Evolutionary conservation across 1,284 basidiomycete species (phyloP).

Genomic region (Laetiporus sulphureus): DNA sequence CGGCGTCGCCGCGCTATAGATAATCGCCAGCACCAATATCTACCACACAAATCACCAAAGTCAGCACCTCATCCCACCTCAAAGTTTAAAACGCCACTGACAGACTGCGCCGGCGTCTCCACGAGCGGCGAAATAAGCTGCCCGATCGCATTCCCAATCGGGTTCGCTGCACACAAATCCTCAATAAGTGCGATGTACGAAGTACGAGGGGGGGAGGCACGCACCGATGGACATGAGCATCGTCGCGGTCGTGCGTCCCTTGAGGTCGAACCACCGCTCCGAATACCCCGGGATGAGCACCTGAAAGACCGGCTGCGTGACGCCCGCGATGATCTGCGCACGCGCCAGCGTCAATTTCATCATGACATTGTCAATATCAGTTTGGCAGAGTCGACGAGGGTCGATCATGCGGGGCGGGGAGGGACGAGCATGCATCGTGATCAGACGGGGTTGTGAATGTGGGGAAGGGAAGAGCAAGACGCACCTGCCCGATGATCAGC

Average conservation of each 20-base stretch:
- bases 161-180: constrained; percentile 20
- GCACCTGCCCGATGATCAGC: constrained; percentile 64
- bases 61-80: not conserved
- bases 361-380: no score
- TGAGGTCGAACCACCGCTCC: constrained; percentile 70
- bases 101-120: constrained; percentile 45
- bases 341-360: constrained; percentile 2
- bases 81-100: not conserved
- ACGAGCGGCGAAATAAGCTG: constrained; percentile 65
- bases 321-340: constrained; percentile 42
- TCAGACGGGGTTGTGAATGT: not conserved
- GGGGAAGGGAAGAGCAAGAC: constrained; percentile 6
- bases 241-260: constrained; percentile 68
- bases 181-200: not conserved
- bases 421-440: not conserved
- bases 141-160: constrained; percentile 44
- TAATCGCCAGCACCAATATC: constrained; percentile 64
- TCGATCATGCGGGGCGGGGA: not conserved
- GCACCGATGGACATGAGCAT: constrained; percentile 68
- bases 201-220: constrained; percentile 8
- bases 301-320: constrained; percentile 63
- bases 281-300: constrained; percentile 64
- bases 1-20: constrained; percentile 52
- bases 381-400: no score
- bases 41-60: constrained; percentile 19